Evolutionary conservation across 805 yeast genomes (phyloP), one percentile per base, ranked within the genome.

Genomic region (Candida broadrunensis): DNA sequence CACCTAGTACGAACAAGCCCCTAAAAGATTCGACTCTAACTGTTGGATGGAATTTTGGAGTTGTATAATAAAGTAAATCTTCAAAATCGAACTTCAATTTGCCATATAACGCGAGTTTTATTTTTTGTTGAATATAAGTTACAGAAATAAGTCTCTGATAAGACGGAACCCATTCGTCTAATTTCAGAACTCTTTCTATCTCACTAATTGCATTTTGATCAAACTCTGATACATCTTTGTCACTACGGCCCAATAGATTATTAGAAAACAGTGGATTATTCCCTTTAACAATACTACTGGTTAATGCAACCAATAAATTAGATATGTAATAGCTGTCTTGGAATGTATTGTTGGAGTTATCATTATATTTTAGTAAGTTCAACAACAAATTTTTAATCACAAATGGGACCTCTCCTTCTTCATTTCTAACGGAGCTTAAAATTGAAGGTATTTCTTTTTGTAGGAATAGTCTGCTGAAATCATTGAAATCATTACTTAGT

Each of bases 141-240:
- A 70, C 61, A 14, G 89, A 72, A 30, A 86, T 66, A 27, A 72
- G 46, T 42, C 74, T 58, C 38, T 80, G 83, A 46, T 77, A 80
- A 0, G 96, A 83, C 1, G 97, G 91, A 6, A 84, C 72, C 95
- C 95, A 88, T 33, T 77, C 81, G 54, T 91, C 98, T 64, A 93
- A 73, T 46, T 89, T 80, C 49, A 81, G 79, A 44, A 81, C 75
- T 43, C 97, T 73, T 41, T 82, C 79, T 35, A 93, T 68, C 54
- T 90, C 97, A 5, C 74, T 72, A 6, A 82, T 38, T 3, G 63
- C 72, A n/a, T 48, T 54, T 9, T 46, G 46, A 8, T 55, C 44
- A 33, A 67, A 64, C 30, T 49, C 47, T 7, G 16, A 35, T 32
- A 4, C 17, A 3, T n/a, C 26, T 19, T 24, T 13, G 5, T 4